Percentiles rank a stretch among this genome's conserved stretches.
Conservation (phyloP, 768 basidiomycete genomes). For the Leccinum rimulosum region DNA sequence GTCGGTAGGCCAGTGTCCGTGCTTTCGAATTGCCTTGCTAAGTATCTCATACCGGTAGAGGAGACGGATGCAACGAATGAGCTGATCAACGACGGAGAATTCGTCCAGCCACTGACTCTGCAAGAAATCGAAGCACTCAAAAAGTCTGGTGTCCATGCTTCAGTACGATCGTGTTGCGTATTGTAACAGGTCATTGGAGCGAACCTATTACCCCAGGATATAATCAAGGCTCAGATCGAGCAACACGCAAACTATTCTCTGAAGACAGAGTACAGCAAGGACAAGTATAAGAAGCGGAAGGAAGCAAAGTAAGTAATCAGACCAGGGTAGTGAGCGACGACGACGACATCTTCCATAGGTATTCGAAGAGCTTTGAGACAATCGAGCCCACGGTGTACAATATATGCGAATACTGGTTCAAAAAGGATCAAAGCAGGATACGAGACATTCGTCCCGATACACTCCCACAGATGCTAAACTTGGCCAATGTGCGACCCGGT, state of each 20-base stretch:
- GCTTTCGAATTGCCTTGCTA: background rate
- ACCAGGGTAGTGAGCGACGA: background rate
- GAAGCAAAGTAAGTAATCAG: constrained; percentile 78
- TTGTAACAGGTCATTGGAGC: constrained; percentile 4
- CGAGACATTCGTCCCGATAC: constrained; percentile 86
- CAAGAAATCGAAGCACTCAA: constrained; percentile 85
- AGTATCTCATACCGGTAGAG: constrained; percentile 47
- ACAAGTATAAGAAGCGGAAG: constrained; percentile 96
- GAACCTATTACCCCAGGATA: constrained; percentile 59
- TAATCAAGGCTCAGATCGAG: constrained; percentile 92
- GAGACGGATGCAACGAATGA: constrained; percentile 98
- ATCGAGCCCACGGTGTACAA: constrained; percentile 87
- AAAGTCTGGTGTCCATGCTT: constrained; percentile 75
- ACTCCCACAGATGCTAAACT: constrained; percentile 81
- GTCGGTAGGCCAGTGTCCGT: constrained; percentile 38
- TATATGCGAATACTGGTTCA: constrained; percentile 86
- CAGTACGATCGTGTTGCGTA: constrained; percentile 42
- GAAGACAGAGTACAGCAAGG: constrained; percentile 98
- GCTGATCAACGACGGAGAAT: constrained; percentile 83
- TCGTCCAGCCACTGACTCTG: constrained; percentile 78
- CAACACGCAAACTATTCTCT: constrained; percentile 88
- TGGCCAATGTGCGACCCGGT: constrained; percentile 81
- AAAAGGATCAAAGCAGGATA: constrained; percentile 76
- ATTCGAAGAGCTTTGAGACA: constrained; percentile 81
- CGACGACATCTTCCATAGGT: constrained; percentile 46